phyloP scores from a whole-genome alignment of 176 grass and related monocot species.

The Hyparrhenia diplandra region DNA sequence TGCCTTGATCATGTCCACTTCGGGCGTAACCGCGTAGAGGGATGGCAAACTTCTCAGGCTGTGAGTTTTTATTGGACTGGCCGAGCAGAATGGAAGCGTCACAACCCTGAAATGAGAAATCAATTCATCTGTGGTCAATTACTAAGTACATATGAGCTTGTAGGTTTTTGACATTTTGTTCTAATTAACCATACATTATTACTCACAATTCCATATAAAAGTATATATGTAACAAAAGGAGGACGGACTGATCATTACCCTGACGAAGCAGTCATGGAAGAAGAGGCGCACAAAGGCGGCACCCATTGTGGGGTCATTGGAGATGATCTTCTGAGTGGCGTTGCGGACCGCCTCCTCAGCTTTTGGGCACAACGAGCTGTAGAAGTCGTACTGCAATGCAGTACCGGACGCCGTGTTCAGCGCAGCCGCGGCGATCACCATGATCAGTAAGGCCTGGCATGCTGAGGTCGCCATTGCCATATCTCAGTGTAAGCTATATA shows the following conservation, averaged over 20 bases:
- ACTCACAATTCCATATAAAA: neutral
- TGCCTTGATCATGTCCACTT: conserved; percentile 42
- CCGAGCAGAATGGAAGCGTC: conserved; percentile 52
- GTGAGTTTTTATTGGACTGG: neutral
- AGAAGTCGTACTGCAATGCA: neutral
- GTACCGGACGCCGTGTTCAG: neutral
- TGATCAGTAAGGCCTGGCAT: neutral
- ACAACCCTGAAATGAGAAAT: conserved; percentile 32
- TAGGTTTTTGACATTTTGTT: no score
- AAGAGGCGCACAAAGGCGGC: neutral
- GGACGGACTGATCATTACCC: neutral
- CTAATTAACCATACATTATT: neutral
- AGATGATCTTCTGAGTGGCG: neutral
- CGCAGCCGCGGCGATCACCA: neutral
- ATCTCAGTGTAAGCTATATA: no score
- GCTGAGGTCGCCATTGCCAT: neutral
- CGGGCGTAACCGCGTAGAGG: conserved; percentile 29
- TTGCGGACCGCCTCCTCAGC: no score
- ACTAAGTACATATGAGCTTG: no score
- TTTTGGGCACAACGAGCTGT: neutral
- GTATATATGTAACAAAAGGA: neutral
- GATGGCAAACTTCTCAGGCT: conserved; percentile 42
- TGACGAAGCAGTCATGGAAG: conserved; percentile 6
- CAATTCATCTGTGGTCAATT: no score
- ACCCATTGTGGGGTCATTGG: neutral